Conservation (phyloP, 2,329 filamentous ascomycete genomes). For the Albifimbria verrucaria region DNA sequence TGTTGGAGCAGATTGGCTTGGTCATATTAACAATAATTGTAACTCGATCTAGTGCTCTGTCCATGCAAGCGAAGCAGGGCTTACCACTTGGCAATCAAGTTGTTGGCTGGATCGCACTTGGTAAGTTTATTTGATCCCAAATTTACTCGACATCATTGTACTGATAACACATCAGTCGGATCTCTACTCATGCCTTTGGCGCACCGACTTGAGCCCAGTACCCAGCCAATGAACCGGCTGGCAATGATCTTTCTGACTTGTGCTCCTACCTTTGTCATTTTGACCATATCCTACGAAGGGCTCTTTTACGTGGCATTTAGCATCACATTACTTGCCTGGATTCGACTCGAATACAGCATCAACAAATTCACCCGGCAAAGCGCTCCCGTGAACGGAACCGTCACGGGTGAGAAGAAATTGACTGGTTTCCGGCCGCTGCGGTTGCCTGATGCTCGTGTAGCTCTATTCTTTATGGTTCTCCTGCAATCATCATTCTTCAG, state of each 20-base stretch:
- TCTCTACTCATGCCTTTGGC: constrained; percentile 77
- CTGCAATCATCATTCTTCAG: constrained; percentile 96
- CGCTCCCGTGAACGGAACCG: constrained; percentile 12
- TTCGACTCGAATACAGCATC: constrained; percentile 81
- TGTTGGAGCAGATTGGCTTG: constrained; percentile 59
- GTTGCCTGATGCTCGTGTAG: constrained; percentile 81
- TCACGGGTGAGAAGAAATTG: not conserved
- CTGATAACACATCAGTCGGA: constrained; percentile 45
- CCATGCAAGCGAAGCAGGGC: constrained; percentile 79
- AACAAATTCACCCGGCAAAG: constrained; percentile 22
- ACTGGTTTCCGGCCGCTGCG: constrained; percentile 61
- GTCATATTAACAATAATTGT: constrained; percentile 79
- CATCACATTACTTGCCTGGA: constrained; percentile 79
- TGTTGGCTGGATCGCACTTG: constrained; percentile 76
- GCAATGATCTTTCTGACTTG: constrained; percentile 89
- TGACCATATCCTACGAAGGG: constrained; percentile 96
- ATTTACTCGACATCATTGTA: not conserved
- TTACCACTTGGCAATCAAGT: constrained; percentile 85
- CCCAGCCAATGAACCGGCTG: constrained; percentile 85
- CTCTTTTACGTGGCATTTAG: constrained; percentile 93
- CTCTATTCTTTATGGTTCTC: constrained; percentile 92
- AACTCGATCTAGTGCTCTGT: constrained; percentile 80
- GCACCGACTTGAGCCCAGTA: constrained; percentile 77
- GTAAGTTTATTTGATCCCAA: constrained; percentile 40
- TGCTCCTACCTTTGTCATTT: constrained; percentile 88